Conservation (phyloP, 306 rosid species). For the Cyamopsis tetragonoloba region DNA sequence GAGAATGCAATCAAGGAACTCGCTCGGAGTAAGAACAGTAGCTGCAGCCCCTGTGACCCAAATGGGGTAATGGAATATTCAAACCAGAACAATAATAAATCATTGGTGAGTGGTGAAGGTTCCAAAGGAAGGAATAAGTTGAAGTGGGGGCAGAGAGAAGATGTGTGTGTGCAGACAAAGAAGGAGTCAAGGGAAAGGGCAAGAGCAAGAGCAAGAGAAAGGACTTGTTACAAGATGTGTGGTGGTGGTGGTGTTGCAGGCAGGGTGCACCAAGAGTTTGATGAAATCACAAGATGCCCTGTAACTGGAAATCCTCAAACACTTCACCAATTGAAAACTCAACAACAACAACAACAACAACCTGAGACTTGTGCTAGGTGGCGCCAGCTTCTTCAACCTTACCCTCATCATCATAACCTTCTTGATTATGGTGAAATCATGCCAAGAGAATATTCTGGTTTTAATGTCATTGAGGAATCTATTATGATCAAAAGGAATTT, state of each 20-base stretch:
- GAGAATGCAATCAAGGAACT: constrained; percentile 56
- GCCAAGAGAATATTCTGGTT: constrained; percentile 19
- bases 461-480: constrained; percentile 35
- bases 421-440: neutral
- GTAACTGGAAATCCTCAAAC: constrained; percentile 20
- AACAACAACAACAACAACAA: too few species aligned
- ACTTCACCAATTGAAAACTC: constrained; percentile 35
- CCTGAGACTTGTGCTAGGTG: constrained; percentile 25
- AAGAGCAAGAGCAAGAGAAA: constrained; percentile 78
- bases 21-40: constrained; percentile 24
- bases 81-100: constrained; percentile 24
- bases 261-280: neutral
- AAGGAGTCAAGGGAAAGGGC: constrained; percentile 66
- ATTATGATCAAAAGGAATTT: constrained; percentile 39
- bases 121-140: constrained; percentile 23
- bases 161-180: constrained; percentile 7
- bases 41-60: constrained; percentile 9
- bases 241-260: neutral
- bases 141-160: constrained; percentile 31
- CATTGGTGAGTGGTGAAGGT: neutral
- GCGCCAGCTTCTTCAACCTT: constrained; percentile 21
- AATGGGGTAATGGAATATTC: constrained; percentile 32
- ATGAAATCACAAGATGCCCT: constrained; percentile 22
- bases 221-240: constrained; percentile 54
- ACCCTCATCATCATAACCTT: constrained; percentile 2